These are phyloP conservation scores for Serendipita sp. DNA, from an alignment of 768 basidiomycete genomes.

Conservation along the genomic window DNA sequence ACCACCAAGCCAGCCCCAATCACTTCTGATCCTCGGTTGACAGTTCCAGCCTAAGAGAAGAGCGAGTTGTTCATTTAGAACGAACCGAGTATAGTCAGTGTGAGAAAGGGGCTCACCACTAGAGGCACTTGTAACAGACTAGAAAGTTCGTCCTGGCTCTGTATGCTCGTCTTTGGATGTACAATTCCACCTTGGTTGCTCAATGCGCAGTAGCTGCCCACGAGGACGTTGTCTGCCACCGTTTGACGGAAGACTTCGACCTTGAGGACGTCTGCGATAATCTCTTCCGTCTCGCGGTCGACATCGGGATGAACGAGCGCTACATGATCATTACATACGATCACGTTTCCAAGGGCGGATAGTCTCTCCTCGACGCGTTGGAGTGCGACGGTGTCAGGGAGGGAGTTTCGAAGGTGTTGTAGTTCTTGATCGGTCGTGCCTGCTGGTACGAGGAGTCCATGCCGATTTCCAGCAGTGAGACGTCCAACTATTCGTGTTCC, in stretches of 20 bases:
- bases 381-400: constrained; percentile 84
- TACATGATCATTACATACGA: constrained; percentile 97
- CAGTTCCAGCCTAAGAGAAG: constrained; percentile 68
- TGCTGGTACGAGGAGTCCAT: constrained; percentile 90
- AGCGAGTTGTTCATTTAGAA: too few relatives aligned
- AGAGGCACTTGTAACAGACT: constrained; percentile 86
- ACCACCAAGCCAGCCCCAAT: constrained; percentile 95
- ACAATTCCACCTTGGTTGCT: constrained; percentile 96
- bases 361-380: constrained; percentile 95
- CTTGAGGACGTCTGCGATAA: constrained; percentile 97
- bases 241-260: constrained; percentile 99
- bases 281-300: constrained; percentile 97
- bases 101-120: constrained; percentile 45
- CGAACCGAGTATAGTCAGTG: neutral
- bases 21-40: constrained; percentile 96
- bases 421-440: constrained; percentile 96
- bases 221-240: constrained; percentile 89
- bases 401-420: constrained; percentile 88
- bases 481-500: constrained; percentile 91
- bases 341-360: constrained; percentile 94
- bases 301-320: constrained; percentile 97
- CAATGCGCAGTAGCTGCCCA: constrained; percentile 89
- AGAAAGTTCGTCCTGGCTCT: constrained; percentile 95
- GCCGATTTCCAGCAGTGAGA: constrained; percentile 87
- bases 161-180: constrained; percentile 91